Percentiles rank a stretch among this genome's conserved stretches.
Conservation (phyloP, 176 grass and related monocot species). For the Carex parvula region DNA sequence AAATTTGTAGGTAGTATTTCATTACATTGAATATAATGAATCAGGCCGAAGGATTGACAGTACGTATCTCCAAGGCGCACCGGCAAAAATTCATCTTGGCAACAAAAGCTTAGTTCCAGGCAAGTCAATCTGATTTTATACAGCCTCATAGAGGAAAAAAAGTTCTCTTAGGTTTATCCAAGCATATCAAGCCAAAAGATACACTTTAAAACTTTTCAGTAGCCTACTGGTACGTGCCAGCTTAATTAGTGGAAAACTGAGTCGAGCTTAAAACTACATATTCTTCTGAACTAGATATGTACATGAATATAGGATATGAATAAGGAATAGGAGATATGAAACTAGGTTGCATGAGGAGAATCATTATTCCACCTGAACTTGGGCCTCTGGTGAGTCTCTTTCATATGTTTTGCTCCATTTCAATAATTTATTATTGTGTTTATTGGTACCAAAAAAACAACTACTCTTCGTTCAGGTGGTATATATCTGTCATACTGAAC, state of each 20-base stretch:
- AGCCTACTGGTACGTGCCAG: not conserved
- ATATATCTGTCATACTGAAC: not conserved
- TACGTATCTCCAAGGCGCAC: slow-evolving; percentile 72
- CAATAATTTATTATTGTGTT: not conserved
- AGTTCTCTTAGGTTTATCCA: not conserved
- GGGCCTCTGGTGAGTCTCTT: slow-evolving; percentile 80
- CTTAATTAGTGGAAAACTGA: not conserved
- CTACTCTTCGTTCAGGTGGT: not conserved
- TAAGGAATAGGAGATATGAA: slow-evolving; percentile 92
- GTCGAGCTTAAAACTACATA: not conserved
- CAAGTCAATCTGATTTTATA: slow-evolving; percentile 25
- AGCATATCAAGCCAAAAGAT: not conserved
- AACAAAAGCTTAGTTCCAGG: slow-evolving; percentile 97
- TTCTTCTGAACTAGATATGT: not conserved
- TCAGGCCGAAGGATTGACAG: slow-evolving; percentile 95
- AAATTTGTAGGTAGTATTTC: slow-evolving; percentile 65
- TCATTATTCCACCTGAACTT: slow-evolving; percentile 96
- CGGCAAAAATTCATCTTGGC: not conserved
- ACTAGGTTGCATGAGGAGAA: slow-evolving; percentile 84
- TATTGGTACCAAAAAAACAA: not conserved
- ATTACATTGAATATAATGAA: slow-evolving; percentile 93
- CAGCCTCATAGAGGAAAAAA: no score
- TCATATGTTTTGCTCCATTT: slow-evolving; percentile 17
- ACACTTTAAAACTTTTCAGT: not conserved
- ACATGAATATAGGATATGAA: slow-evolving; percentile 77